Evolutionary conservation across 495 filamentous ascomycete species (phyloP).

Genomic region (Lepraria neglecta): DNA sequence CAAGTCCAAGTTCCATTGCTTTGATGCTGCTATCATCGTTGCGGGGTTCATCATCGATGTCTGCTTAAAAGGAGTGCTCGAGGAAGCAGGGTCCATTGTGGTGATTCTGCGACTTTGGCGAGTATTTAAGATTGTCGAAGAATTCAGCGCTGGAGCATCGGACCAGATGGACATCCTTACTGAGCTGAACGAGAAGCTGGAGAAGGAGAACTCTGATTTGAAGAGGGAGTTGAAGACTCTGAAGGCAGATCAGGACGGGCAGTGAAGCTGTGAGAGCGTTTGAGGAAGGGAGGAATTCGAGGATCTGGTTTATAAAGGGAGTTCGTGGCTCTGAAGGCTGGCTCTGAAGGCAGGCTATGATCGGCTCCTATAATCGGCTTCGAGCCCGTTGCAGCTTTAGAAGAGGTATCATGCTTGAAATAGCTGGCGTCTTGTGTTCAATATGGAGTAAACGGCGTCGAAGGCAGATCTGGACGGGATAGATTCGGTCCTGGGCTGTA

Average conservation of each 20-base stretch:
- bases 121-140: conserved; percentile 62
- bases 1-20: conserved; percentile 52
- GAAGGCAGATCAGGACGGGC: conserved; percentile 20
- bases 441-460: no score
- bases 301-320: not conserved
- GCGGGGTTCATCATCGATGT: conserved; percentile 55
- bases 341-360: not conserved
- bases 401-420: no score
- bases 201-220: conserved; percentile 43
- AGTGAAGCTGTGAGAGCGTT: not conserved
- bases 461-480: no score
- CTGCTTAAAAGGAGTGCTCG: conserved; percentile 46
- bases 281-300: not conserved
- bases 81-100: conserved; percentile 57
- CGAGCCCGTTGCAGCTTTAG: no score
- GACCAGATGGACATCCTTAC: conserved; percentile 48
- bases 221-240: conserved; percentile 34
- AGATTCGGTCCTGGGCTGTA: no score
- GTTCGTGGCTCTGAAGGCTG: not conserved
- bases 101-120: conserved; percentile 61
- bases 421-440: no score
- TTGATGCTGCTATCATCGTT: conserved; percentile 59
- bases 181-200: conserved; percentile 38
- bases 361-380: no score
- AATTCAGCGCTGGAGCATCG: conserved; percentile 51